These are phyloP conservation scores for Cyclotella baltica DNA, from an alignment of 108 stramenopile species.

Conservation along the genomic window DNA sequence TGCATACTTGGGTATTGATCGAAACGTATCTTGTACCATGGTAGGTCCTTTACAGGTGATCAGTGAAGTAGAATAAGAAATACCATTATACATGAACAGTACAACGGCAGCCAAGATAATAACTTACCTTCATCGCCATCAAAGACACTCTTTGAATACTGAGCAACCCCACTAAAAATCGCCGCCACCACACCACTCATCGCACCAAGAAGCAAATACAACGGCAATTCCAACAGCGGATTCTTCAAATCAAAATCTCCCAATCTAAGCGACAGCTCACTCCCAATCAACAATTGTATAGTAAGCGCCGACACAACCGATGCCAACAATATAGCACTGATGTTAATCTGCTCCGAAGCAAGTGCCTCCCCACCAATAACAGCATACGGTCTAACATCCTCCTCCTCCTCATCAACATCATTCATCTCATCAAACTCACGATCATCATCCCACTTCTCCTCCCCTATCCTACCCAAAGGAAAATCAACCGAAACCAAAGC, in stretches of 20 bases:
- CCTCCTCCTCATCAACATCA: background rate
- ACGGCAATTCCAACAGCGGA: slow-evolving; percentile 86
- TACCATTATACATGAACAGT: too few species aligned
- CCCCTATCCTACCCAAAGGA: slow-evolving; percentile 17
- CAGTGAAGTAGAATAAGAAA: too few species aligned
- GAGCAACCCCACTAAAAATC: slow-evolving; percentile 69
- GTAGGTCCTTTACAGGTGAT: too few species aligned
- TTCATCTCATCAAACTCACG: slow-evolving; percentile 1
- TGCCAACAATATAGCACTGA: slow-evolving; percentile 77
- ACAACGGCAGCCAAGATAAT: too few species aligned
- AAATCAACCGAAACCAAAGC: slow-evolving; percentile 57
- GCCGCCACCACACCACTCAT: slow-evolving; percentile 76
- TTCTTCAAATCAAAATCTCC: slow-evolving; percentile 64
- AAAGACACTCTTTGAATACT: slow-evolving; percentile 61
- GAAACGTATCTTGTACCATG: slow-evolving; percentile 50
- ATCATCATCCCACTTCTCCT: slow-evolving; percentile 11
- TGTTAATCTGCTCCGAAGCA: slow-evolving; percentile 59
- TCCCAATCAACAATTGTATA: slow-evolving; percentile 74
- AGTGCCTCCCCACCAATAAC: slow-evolving; percentile 53
- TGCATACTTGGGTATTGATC: slow-evolving; percentile 50
- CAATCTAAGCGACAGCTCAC: slow-evolving; percentile 73
- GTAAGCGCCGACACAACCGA: slow-evolving; percentile 83
- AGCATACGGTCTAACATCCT: background rate
- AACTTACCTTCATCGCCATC: slow-evolving; percentile 66
- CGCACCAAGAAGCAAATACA: slow-evolving; percentile 85